Base-by-base conservation (phyloP, 2,329 filamentous ascomycete genomes). In the Xylaria sp. region DNA sequence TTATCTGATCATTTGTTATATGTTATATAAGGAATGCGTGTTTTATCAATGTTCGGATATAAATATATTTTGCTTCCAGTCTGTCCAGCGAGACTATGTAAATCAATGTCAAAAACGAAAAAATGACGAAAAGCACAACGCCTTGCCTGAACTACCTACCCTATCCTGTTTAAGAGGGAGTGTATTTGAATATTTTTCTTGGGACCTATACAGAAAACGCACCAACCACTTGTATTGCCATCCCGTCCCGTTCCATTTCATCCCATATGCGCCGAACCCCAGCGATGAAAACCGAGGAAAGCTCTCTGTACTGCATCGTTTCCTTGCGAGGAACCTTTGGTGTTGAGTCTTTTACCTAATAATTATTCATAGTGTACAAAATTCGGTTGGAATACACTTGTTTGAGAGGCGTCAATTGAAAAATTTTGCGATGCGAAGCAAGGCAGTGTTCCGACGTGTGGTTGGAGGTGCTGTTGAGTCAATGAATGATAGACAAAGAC, bases 181-280 rank as follows among this genome's bases (percentile, higher is more conserved):
- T 20, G 3, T 28, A 63, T 56, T 2, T 43, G 31, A 28, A 28
- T 28, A 13, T 31, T 36, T 41, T 33, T 20, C 28, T 28, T 28
- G 28, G 28, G 28, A 28, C 2, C 2, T 10, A 43, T 6, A 25
- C 59, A 20, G 43, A 8, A 28, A 39, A 41, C 13, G 1, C 25
- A 1, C 39, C 41, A 57, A 18, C 23, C 15, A 28, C 28, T 48
- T n/a, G 25, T 1, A 13, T 54, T 49, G 28, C 28, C 41, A 31
- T 43, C 61, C 33, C 13, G 13, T n/a, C 41, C 41, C 18, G 36
- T 48, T 49, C 51, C 8, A 4, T 68, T 28, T 25, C 36, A 10
- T 57, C 25, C 55, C 56, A 39, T 56, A 25, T 57, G 49, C 66
- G 62, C 62, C 48, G 18, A 8, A 12, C 12, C 46, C 8, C 33